Percentiles rank a stretch among this genome's conserved stretches.
Evolutionary conservation across 495 filamentous ascomycete species (phyloP).

Genomic region (Gamarada debralockiae): DNA sequence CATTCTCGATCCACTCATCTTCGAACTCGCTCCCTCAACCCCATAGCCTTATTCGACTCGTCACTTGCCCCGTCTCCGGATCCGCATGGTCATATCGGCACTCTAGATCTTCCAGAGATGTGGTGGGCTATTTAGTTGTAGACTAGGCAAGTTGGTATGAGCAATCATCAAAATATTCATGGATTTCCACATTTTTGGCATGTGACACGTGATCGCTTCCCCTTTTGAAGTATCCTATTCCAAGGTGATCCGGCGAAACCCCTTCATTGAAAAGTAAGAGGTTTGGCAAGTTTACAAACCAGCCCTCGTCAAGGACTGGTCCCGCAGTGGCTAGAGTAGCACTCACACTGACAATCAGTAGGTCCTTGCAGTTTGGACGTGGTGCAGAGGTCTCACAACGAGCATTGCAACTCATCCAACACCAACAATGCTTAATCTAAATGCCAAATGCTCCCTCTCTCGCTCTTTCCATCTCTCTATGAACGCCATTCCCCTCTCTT

Average conservation of each 20-base stretch:
- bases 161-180: neutral
- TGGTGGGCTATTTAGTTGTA: conserved; percentile 21
- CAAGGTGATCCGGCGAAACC: too few relatives aligned
- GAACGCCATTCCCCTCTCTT: too few relatives aligned
- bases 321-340: too few relatives aligned
- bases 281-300: neutral
- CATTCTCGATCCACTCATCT: conserved; percentile 14
- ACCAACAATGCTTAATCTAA: too few relatives aligned
- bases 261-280: too few relatives aligned
- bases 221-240: too few relatives aligned
- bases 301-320: neutral
- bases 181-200: neutral
- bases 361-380: too few relatives aligned
- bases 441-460: neutral
- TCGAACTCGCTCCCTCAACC: conserved; percentile 18
- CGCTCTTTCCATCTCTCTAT: neutral
- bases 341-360: too few relatives aligned
- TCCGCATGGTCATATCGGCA: conserved; percentile 11
- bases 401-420: too few relatives aligned
- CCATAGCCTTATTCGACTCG: conserved; percentile 10
- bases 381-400: too few relatives aligned
- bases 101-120: conserved; percentile 17
- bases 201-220: neutral
- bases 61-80: conserved; percentile 12
- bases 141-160: conserved; percentile 18